Evolutionary conservation across 2,329 filamentous ascomycete genomes (phyloP).

Genomic region (Mariannaea elegans): DNA sequence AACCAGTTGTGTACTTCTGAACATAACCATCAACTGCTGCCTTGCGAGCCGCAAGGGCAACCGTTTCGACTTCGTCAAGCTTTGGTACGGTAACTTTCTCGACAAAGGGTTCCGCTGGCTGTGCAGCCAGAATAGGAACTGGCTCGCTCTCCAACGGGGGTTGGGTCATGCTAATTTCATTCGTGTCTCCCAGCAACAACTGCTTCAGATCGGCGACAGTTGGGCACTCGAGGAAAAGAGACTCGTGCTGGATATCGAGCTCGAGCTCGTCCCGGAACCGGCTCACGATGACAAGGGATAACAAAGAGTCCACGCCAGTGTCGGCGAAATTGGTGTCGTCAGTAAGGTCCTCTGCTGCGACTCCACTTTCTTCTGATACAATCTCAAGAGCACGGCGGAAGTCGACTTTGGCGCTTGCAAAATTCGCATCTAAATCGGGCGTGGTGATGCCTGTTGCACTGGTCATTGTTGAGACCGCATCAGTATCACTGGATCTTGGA

Average conservation of each 20-base stretch:
- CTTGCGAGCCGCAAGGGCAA: constrained; percentile 2
- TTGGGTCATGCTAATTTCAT: too few species aligned
- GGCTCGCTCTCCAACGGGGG: too few species aligned
- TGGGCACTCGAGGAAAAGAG: constrained; percentile 61
- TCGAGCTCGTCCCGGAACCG: constrained; percentile 67
- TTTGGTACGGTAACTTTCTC: too few species aligned
- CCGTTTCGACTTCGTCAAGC: too few species aligned
- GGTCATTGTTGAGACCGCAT: too few species aligned
- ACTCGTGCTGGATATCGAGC: constrained; percentile 60
- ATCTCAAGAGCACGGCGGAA: constrained; percentile 31
- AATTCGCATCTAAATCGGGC: constrained; percentile 7
- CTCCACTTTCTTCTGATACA: constrained; percentile 61
- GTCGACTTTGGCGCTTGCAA: constrained; percentile 12
- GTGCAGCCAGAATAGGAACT: too few species aligned
- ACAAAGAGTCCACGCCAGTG: constrained; percentile 68
- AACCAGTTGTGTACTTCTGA: constrained; percentile 10
- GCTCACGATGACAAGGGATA: constrained; percentile 66
- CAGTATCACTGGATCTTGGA: too few species aligned
- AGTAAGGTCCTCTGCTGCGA: constrained; percentile 62
- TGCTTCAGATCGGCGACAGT: constrained; percentile 63
- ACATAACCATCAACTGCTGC: constrained; percentile 1
- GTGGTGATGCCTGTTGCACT: constrained; percentile 10
- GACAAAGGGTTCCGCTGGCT: too few species aligned
- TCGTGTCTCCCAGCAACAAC: neutral
- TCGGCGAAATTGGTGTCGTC: constrained; percentile 67